Conservation (phyloP, 176 grass and related monocot genomes). For the Canna indica region DNA sequence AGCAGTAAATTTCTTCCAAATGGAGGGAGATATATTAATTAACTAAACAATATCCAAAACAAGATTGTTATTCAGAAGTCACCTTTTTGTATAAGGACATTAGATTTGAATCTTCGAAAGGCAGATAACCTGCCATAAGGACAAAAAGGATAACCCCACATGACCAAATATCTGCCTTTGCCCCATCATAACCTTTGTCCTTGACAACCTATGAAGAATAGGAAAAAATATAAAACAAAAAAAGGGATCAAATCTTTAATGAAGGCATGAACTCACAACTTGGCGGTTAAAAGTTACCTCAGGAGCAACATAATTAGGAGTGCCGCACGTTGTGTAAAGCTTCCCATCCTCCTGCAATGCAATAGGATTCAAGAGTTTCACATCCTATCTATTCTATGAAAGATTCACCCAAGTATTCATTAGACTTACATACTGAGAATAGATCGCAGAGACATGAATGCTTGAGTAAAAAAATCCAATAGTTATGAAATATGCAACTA, state of each 20-base stretch:
- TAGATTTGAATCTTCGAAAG: slow-evolving; percentile 90
- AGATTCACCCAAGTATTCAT: not conserved
- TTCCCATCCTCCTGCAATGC: slow-evolving; percentile 72
- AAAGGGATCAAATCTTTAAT: not conserved
- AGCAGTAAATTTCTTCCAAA: slow-evolving; percentile 1
- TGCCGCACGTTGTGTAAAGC: slow-evolving; percentile 88
- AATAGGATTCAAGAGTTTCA: not conserved
- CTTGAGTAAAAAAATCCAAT: not conserved
- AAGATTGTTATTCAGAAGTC: not conserved
- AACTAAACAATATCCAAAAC: not conserved
- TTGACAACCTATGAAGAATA: slow-evolving; percentile 54
- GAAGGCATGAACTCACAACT: not conserved
- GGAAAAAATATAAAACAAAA: not conserved
- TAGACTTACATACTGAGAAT: not conserved
- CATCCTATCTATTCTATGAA: not conserved
- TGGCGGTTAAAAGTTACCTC: slow-evolving; percentile 45
- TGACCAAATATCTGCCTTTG: slow-evolving; percentile 94
- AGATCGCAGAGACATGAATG: not conserved
- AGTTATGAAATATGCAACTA: not conserved
- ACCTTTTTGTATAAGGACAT: slow-evolving; percentile 96
- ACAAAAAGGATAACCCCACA: slow-evolving; percentile 98
- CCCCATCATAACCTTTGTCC: slow-evolving; percentile 95
- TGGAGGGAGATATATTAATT: not conserved
- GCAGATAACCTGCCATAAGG: slow-evolving; percentile 85
- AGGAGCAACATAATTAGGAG: slow-evolving; percentile 97